phyloP scores from a whole-genome alignment of 73 alveolate genomes.

The Uronychia setigera region DNA sequence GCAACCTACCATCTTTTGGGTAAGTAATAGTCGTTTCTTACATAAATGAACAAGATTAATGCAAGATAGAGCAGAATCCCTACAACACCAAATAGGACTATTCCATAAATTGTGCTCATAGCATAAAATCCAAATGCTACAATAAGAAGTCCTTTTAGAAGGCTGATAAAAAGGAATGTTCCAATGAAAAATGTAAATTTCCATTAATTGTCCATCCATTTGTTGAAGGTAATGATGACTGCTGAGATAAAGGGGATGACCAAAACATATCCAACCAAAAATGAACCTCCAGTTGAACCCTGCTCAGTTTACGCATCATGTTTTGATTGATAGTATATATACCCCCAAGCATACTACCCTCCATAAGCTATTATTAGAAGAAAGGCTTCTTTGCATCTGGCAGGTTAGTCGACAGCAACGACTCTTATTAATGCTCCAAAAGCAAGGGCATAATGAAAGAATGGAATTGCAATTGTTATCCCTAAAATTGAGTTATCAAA shows the following conservation, averaged over 20 bases:
- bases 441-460: slow-evolving; percentile 38
- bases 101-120: slow-evolving; percentile 45
- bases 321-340: background rate
- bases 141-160: slow-evolving; percentile 42
- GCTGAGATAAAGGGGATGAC: slow-evolving; percentile 64
- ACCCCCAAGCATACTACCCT: background rate
- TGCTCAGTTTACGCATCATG: slow-evolving; percentile 17
- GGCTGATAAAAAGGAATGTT: background rate
- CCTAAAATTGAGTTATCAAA: slow-evolving; percentile 22
- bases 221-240: slow-evolving; percentile 32
- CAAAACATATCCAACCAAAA: slow-evolving; percentile 48
- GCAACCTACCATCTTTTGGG: slow-evolving; percentile 38
- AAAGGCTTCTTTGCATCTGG: background rate
- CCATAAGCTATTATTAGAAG: background rate
- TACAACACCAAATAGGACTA: slow-evolving; percentile 21
- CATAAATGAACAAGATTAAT: slow-evolving; percentile 23
- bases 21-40: slow-evolving; percentile 19
- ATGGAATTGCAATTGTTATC: slow-evolving; percentile 51
- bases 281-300: slow-evolving; percentile 39
- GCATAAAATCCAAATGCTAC: slow-evolving; percentile 38
- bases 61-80: slow-evolving; percentile 22
- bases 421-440: slow-evolving; percentile 19
- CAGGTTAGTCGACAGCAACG: slow-evolving; percentile 12
- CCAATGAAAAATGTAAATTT: slow-evolving; percentile 27
- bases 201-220: slow-evolving; percentile 61